Evolutionary conservation across 2,329 filamentous ascomycete species (phyloP).

Genomic region (Sphaerulina populicola): DNA sequence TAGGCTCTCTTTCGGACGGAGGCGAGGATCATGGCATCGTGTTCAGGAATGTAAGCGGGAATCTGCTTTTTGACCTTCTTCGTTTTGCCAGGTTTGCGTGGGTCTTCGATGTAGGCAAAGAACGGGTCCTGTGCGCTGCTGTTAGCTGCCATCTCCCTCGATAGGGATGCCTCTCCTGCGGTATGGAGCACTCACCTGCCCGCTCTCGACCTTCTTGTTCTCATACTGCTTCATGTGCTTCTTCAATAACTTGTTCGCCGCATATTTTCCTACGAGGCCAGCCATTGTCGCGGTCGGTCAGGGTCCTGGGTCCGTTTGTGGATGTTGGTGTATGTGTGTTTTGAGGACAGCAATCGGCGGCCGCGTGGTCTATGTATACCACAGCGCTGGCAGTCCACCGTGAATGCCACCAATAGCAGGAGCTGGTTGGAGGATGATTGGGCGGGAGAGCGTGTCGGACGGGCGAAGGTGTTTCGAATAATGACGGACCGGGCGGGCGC

Average conservation of each 20-base stretch:
- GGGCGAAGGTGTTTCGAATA: conserved; percentile 8
- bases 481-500: conserved; percentile 7
- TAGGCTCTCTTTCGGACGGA: conserved; percentile 81
- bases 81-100: conserved; percentile 60
- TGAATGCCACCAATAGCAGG: conserved; percentile 16
- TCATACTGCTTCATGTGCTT: conserved; percentile 44
- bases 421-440: conserved; percentile 13
- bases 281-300: conserved; percentile 35
- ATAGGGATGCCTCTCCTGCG: not conserved
- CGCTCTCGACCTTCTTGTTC: conserved; percentile 35
- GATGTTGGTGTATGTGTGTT: not conserved
- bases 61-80: conserved; percentile 81
- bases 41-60: conserved; percentile 69
- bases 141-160: conserved; percentile 8
- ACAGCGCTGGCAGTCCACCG: not conserved
- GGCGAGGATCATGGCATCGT: conserved; percentile 75
- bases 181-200: conserved; percentile 33
- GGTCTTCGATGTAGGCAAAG: conserved; percentile 73
- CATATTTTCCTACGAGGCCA: conserved; percentile 41
- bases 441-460: conserved; percentile 10
- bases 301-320: not conserved
- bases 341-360: not conserved
- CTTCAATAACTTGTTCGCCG: conserved; percentile 43
- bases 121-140: conserved; percentile 64
- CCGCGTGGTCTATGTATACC: conserved; percentile 7